phyloP scores from a whole-genome alignment of 306 rosid species.

The Dryas drummondii region DNA sequence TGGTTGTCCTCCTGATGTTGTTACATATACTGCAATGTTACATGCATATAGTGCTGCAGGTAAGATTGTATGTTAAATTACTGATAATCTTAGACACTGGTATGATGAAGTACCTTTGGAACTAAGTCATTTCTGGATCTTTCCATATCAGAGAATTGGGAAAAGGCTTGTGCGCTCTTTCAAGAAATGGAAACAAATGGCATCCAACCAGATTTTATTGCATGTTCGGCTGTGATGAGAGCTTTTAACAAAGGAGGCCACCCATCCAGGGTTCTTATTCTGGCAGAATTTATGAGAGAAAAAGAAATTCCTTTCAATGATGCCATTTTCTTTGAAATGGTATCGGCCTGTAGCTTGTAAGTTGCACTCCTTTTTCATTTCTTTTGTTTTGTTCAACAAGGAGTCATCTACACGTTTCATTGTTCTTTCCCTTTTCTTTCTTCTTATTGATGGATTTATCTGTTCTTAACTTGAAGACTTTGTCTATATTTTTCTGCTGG shows the following conservation, averaged over 20 bases:
- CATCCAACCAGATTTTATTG: slow-evolving; percentile 66
- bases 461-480: background rate
- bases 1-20: slow-evolving; percentile 70
- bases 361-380: slow-evolving; percentile 18
- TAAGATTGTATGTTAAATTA: slow-evolving; percentile 30
- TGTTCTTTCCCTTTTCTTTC: background rate
- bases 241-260: slow-evolving; percentile 84
- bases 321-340: slow-evolving; percentile 76
- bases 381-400: background rate
- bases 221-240: slow-evolving; percentile 85
- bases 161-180: slow-evolving; percentile 60
- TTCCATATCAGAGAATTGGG: slow-evolving; percentile 69
- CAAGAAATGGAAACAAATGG: slow-evolving; percentile 72
- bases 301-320: slow-evolving; percentile 70
- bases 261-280: slow-evolving; percentile 66
- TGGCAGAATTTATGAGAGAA: slow-evolving; percentile 76
- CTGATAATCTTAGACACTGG: slow-evolving; percentile 24
- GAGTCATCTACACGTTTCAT: background rate
- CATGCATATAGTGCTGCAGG: slow-evolving; percentile 72
- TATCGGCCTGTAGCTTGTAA: slow-evolving; percentile 94
- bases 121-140: slow-evolving; percentile 25
- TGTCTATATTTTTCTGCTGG: slow-evolving; percentile 6
- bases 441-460: background rate
- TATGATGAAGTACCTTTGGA: slow-evolving; percentile 11
- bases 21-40: slow-evolving; percentile 81